Percentiles rank a stretch among this genome's conserved stretches.
Conservation (phyloP, 495 filamentous ascomycete genomes). For the Elasticomyces elasticus region DNA sequence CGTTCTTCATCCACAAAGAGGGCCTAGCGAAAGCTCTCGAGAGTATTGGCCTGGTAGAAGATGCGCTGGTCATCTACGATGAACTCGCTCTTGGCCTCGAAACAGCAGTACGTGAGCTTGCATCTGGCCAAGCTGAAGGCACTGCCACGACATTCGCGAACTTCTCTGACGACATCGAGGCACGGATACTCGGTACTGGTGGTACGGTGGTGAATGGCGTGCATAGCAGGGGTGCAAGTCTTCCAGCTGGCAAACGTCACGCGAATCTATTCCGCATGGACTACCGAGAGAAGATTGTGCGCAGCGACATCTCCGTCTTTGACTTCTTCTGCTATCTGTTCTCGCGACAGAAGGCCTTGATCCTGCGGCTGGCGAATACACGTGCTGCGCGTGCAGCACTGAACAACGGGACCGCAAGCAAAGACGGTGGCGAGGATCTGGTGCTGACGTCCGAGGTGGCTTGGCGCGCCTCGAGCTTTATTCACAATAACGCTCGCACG, state of each 20-base stretch:
- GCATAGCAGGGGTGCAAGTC: slow-evolving; percentile 22
- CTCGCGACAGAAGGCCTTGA: slow-evolving; percentile 71
- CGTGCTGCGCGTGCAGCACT: slow-evolving; percentile 5
- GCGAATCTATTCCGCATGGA: slow-evolving; percentile 47
- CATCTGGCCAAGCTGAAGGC: slow-evolving; percentile 42
- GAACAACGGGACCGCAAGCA: background rate
- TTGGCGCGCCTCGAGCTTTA: slow-evolving; percentile 65
- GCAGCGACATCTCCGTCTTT: slow-evolving; percentile 94
- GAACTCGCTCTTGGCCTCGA: slow-evolving; percentile 81
- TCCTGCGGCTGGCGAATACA: slow-evolving; percentile 72
- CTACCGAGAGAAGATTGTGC: slow-evolving; percentile 84
- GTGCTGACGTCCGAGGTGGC: slow-evolving; percentile 71
- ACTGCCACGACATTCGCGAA: slow-evolving; percentile 57
- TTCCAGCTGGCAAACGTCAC: background rate
- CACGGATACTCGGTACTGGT: slow-evolving; percentile 15
- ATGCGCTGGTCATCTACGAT: slow-evolving; percentile 86
- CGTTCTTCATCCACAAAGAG: slow-evolving; percentile 95
- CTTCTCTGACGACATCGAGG: slow-evolving; percentile 61
- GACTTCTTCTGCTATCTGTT: slow-evolving; percentile 95
- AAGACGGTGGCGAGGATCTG: slow-evolving; percentile 52
- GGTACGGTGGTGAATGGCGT: slow-evolving; percentile 11
- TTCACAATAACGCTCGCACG: slow-evolving; percentile 63
- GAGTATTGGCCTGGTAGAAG: slow-evolving; percentile 89
- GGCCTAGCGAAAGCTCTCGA: slow-evolving; percentile 89
- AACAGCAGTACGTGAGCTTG: slow-evolving; percentile 66